Base-by-base conservation (phyloP, 257 asterid species). In the Coffea canephora region DNA sequence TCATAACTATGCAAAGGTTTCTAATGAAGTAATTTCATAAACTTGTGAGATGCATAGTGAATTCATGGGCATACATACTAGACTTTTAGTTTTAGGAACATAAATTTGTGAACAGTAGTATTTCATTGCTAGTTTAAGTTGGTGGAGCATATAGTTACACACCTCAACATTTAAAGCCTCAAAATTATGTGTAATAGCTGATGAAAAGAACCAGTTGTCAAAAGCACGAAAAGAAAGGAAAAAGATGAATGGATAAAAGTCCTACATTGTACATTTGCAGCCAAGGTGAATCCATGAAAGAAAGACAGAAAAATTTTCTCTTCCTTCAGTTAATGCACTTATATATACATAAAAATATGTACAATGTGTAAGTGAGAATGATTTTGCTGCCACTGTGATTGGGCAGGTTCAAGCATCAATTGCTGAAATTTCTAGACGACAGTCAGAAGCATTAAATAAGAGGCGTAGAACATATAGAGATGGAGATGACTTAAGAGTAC, bases 391-490 rank as follows among this genome's bases (percentile, higher is more conserved):
- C 21, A 49, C n/a, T 15, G 41, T 34, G 61, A 39, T 61, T 80
- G 80, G 66, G 66, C 85, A 87, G 88, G 78, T 87, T 36, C 91
- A 87, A 84, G 89, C 78, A 68, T 77, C 86, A 54, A 85, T 87
- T 83, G 88, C 81, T 15, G 82, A 83, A 77, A 82, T 84, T 76
- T 82, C 79, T 68, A 80, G 72, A 76, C 84, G 87, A 34, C 89
- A 87, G 68, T 80, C 86, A 39, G 86, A 87, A 80, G 89, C 89
- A 77, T 59, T 87, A 72, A 73, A 66, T 31, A 85, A 82, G 83
- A 82, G 80, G 81, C 87, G 89, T 52, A 83, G 49, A 77, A 55
- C 69, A 14, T 82, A 80, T 61, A 85, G 79, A 79, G 87, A 79
- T 65, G 31, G 48, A 46, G 83, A 71, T 71, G 62, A 77, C 36